A percentile compares a stretch with the other conserved stretches of the same genome.
These are phyloP conservation scores for Lactarius akahatsu DNA, from an alignment of 768 basidiomycete genomes.

Conservation along the genomic window DNA sequence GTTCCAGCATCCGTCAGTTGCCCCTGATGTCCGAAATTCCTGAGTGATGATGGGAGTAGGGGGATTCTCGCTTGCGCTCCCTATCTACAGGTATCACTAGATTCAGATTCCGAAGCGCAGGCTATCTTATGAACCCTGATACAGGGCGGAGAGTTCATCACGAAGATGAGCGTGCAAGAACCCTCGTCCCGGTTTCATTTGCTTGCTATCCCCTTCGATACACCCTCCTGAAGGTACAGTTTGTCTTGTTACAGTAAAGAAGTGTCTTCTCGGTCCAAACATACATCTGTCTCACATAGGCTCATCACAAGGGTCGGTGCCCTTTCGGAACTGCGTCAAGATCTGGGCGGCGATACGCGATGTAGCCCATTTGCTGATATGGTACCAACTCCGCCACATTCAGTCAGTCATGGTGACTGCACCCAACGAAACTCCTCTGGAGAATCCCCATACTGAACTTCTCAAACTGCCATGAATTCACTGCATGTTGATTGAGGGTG, in stretches of 20 bases:
- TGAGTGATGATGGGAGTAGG: conserved; percentile 4
- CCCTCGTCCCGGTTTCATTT: background rate
- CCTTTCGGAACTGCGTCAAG: conserved; percentile 15
- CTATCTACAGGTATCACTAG: conserved; percentile 2
- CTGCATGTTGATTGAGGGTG: conserved; percentile 23
- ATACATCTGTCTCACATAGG: background rate
- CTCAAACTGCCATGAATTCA: conserved; percentile 11
- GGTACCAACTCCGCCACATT: conserved; percentile 17
- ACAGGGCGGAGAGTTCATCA: conserved; percentile 2
- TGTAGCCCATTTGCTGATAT: conserved; percentile 10
- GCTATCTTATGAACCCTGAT: conserved; percentile 5
- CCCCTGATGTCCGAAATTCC: conserved; percentile 3
- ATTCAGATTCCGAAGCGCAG: background rate
- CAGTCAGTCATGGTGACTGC: conserved; percentile 2
- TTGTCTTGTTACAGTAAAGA: conserved; percentile 6
- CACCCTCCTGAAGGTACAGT: background rate
- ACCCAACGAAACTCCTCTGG: conserved; percentile 7
- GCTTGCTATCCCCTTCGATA: conserved; percentile 3
- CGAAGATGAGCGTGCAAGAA: background rate
- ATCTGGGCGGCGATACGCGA: conserved; percentile 22
- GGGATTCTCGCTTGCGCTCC: background rate
- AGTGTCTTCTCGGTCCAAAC: conserved; percentile 7
- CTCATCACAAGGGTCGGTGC: conserved; percentile 4
- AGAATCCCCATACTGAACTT: conserved; percentile 14
- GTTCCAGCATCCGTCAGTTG: background rate